Evolutionary conservation across 768 basidiomycete genomes (phyloP).

Genomic region (Dictyophora rubrovolvata): DNA sequence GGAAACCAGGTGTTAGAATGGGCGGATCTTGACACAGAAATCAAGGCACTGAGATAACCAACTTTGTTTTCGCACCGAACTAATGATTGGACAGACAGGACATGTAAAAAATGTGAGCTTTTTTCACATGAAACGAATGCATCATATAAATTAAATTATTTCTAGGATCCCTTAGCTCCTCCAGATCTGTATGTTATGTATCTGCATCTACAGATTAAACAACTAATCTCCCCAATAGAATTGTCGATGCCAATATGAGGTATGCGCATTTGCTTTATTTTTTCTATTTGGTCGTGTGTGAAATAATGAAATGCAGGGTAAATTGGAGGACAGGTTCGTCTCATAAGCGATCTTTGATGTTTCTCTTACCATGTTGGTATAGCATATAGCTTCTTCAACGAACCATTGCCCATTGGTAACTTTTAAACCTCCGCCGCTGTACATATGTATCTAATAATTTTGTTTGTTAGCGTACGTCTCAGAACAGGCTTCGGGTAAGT

Average conservation of each 20-base stretch:
- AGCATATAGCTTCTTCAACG: constrained; percentile 25
- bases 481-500: constrained; percentile 12
- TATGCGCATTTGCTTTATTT: constrained; percentile 16
- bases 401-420: constrained; percentile 23
- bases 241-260: constrained; percentile 34
- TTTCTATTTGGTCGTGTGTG: constrained; percentile 12
- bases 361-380: background rate
- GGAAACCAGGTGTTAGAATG: constrained; percentile 57
- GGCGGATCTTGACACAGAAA: constrained; percentile 48
- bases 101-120: constrained; percentile 23
- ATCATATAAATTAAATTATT: constrained; percentile 18
- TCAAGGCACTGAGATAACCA: constrained; percentile 24
- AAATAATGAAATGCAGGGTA: constrained; percentile 24
- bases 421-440: background rate
- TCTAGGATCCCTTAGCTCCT: constrained; percentile 25
- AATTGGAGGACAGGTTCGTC: constrained; percentile 28
- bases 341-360: background rate
- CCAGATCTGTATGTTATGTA: constrained; percentile 25
- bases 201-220: background rate
- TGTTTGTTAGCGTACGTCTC: constrained; percentile 20
- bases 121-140: background rate
- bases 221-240: constrained; percentile 10
- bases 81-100: constrained; percentile 22
- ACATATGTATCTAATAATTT: too few relatives aligned
- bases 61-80: too few relatives aligned